These are phyloP conservation scores for Aspergillus terreus DNA, from an alignment of 2,329 filamentous ascomycete genomes.

Conservation along the genomic window DNA sequence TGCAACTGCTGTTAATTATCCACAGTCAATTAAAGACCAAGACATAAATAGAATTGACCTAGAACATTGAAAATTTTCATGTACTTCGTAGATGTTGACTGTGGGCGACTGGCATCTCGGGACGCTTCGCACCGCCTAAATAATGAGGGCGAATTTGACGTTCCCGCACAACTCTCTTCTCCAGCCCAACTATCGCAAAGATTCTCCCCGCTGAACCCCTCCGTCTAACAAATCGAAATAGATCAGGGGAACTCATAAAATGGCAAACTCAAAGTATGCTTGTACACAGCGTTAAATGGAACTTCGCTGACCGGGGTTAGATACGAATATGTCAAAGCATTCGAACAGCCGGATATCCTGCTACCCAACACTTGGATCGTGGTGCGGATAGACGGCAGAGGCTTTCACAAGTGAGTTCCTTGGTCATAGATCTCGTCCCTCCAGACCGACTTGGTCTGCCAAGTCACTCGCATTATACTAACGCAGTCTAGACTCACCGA, in stretches of 20 bases:
- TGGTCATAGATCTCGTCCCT: no score
- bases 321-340: slow-evolving; percentile 89
- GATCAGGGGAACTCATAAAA: not conserved
- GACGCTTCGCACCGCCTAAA: not conserved
- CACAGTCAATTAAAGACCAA: no score
- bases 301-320: slow-evolving; percentile 43
- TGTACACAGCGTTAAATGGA: not conserved
- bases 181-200: not conserved
- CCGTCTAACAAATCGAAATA: not conserved
- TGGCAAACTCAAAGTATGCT: slow-evolving; percentile 15
- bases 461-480: not conserved
- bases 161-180: not conserved
- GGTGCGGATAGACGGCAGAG: slow-evolving; percentile 86
- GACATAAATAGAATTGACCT: no score
- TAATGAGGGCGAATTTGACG: not conserved
- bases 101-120: no score
- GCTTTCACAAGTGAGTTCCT: slow-evolving; percentile 77
- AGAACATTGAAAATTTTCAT: no score
- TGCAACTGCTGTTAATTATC: no score
- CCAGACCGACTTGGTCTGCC: no score
- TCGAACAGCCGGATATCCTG: slow-evolving; percentile 77
- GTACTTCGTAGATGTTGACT: no score
- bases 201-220: not conserved
- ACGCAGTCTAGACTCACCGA: slow-evolving; percentile 62
- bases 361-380: slow-evolving; percentile 95